Base-by-base conservation (phyloP, 1,284 basidiomycete genomes). In the Leccinum pachyderme region DNA sequence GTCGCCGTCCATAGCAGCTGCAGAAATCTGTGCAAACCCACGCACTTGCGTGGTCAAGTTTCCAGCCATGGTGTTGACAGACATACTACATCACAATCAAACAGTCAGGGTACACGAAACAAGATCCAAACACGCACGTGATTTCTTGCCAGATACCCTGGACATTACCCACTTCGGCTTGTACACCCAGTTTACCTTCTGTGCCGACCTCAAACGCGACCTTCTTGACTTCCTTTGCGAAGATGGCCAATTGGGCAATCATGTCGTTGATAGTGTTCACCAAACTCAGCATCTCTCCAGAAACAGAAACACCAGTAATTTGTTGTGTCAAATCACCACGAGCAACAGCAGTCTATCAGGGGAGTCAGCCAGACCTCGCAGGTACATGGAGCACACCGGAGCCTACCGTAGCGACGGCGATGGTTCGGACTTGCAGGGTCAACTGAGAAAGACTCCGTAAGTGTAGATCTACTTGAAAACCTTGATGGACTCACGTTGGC, bases 101-200 rank as follows among this genome's bases (percentile, higher is more conserved):
- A 35, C 48, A 1, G 44, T 43, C 15, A 5, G 43, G 65, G 9
- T 51, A 27, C 7, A 37, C 13, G 12, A 47, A 22, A 27, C 18
- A 41, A 41, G n/a, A 31, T 50, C 22, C 47, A 25, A 24, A 45
- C 28, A 84, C 93, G 61, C 76, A 96, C 86, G 96, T 99, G 72
- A 99, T 98, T 73, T 98, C 95, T 70, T 95, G 92, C 97, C 96
- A 99, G 51, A 94, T 97, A 51, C 96, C 97, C 69, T 98, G 93
- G 33, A 98, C 92, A 61, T 95, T 93, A 61, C 94, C 94, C 45
- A 98, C 94, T 70, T 98, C 93, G 18, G 97, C 96, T 68, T 98
- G 96, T 0, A 97, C 96, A 66, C 96, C 96, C 12, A 99, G 78
- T 74, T 98, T 98, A 41, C 95, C 95, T 69, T 98, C 93, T 5